These are phyloP conservation scores for Neurospora discreta DNA, from an alignment of 495 filamentous ascomycete species.

Conservation along the genomic window DNA sequence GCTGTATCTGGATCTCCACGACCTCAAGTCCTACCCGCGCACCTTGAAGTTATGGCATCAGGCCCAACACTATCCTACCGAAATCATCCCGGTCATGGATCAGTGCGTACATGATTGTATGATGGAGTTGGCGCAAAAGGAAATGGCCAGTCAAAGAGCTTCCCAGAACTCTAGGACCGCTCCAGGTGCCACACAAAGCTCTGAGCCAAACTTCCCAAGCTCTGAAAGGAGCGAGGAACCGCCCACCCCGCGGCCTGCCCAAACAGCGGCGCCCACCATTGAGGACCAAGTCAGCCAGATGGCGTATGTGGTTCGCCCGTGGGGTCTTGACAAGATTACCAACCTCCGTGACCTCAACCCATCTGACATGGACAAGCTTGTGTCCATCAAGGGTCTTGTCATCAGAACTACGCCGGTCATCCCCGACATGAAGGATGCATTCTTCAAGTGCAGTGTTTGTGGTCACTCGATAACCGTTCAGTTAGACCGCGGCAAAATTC, in stretches of 20 bases:
- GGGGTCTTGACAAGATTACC: conserved; percentile 72
- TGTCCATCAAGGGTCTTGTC: conserved; percentile 92
- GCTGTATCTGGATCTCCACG: conserved; percentile 78
- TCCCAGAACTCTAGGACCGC: background rate
- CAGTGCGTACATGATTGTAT: conserved; percentile 85
- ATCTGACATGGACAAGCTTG: conserved; percentile 74
- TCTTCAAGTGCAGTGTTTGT: conserved; percentile 91
- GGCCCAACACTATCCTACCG: conserved; percentile 79
- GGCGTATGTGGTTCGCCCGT: conserved; percentile 77
- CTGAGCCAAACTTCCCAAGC: conserved; percentile 61
- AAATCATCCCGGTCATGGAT: conserved; percentile 96
- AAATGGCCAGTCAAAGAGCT: conserved; percentile 59
- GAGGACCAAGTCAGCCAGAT: conserved; percentile 54
- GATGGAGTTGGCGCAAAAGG: conserved; percentile 74
- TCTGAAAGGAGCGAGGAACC: conserved; percentile 54
- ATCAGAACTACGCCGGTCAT: conserved; percentile 94
- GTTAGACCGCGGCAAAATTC: conserved; percentile 91
- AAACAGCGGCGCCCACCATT: conserved; percentile 20
- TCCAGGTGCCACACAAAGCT: conserved; percentile 42
- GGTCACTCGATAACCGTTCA: conserved; percentile 82
- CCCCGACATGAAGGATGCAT: conserved; percentile 90
- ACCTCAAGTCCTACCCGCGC: conserved; percentile 85
- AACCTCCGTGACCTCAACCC: conserved; percentile 96
- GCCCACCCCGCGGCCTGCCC: conserved; percentile 20
- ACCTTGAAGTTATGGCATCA: conserved; percentile 94